These are phyloP conservation scores for Pelagophyceae sp. DNA, from an alignment of 352 stramenopile genomes.

Conservation along the genomic window DNA sequence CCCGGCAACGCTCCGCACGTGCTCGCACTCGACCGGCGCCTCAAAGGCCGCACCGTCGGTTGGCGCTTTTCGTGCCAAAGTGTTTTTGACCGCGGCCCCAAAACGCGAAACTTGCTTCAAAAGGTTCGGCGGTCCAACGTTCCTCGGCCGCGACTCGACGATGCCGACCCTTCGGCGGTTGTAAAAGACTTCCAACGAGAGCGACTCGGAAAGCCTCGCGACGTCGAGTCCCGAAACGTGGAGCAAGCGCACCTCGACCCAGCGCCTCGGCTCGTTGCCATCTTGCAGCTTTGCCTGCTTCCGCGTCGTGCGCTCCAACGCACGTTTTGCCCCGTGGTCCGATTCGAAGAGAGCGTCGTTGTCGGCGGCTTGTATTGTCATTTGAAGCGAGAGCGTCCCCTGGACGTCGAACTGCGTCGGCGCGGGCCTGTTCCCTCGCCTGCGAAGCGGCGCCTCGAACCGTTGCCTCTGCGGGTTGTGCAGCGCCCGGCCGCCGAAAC, in stretches of 20 bases:
- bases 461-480: not conserved
- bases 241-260: not conserved
- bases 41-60: too few relatives aligned
- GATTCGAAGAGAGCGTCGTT: not conserved
- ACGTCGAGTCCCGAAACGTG: not conserved
- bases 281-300: too few relatives aligned
- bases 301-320: too few relatives aligned
- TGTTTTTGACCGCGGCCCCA: too few relatives aligned
- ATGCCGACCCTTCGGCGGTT: not conserved
- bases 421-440: too few relatives aligned
- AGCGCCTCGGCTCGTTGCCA: not conserved
- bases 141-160: not conserved
- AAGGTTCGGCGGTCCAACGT: too few relatives aligned
- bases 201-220: not conserved
- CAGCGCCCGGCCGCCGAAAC: not conserved
- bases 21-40: too few relatives aligned
- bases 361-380: not conserved
- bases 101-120: too few relatives aligned
- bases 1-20: too few relatives aligned
- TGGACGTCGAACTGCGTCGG: not conserved
- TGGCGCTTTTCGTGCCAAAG: too few relatives aligned
- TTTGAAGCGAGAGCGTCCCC: not conserved
- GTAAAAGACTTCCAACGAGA: not conserved
- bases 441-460: not conserved
- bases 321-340: not conserved